A percentile compares a stretch with the other conserved stretches of the same genome.
Conservation (phyloP, 2,329 filamentous ascomycete species). For the Juglanconis oblonga region DNA sequence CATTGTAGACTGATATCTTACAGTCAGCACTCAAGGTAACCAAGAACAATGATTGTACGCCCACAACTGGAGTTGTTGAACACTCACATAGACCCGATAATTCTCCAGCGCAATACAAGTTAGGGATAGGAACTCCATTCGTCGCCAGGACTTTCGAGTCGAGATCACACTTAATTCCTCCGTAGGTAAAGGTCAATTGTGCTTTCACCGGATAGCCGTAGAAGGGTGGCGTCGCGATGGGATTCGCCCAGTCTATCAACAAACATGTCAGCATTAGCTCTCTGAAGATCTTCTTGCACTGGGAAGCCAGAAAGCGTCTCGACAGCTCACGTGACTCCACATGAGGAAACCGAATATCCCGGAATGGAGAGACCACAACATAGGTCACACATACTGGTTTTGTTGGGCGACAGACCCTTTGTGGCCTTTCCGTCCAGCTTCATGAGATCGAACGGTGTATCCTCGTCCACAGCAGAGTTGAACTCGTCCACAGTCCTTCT, state of each 20-base stretch:
- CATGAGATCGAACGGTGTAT: not conserved
- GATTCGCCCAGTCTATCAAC: not conserved
- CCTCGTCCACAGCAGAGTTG: not conserved
- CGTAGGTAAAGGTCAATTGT: slow-evolving; percentile 5
- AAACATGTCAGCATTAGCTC: not conserved
- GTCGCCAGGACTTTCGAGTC: slow-evolving; percentile 1
- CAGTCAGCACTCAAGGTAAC: no score
- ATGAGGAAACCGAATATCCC: not conserved
- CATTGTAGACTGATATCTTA: not conserved
- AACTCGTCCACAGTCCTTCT: not conserved
- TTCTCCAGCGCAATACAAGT: slow-evolving; percentile 1
- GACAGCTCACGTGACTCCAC: no score
- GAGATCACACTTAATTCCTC: slow-evolving; percentile 4
- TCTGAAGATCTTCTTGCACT: no score
- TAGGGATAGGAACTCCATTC: not conserved
- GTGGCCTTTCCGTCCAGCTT: slow-evolving; percentile 1
- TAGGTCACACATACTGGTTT: not conserved
- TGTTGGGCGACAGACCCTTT: not conserved
- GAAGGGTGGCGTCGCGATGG: not conserved
- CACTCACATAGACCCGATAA: slow-evolving; percentile 1
- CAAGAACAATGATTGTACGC: no score
- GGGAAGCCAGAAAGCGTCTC: no score
- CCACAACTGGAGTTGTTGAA: no score
- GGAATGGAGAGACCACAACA: not conserved
- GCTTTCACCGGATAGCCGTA: not conserved